These are phyloP conservation scores for Zygosaccharomyces kombuchaensis DNA, from an alignment of 805 yeast species.

Conservation along the genomic window DNA sequence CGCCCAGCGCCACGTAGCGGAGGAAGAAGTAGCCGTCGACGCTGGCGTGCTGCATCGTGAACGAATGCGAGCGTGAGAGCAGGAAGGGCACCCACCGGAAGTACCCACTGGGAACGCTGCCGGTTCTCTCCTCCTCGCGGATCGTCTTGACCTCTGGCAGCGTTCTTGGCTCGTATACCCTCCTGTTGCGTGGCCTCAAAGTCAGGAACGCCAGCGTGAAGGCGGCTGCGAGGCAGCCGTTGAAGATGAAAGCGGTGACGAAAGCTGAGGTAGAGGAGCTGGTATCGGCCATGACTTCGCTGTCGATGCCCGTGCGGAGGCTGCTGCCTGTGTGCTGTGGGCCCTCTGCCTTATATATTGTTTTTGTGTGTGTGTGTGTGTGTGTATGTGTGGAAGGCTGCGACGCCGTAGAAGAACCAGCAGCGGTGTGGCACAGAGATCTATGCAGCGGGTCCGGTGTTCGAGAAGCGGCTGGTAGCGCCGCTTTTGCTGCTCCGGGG, in stretches of 20 bases:
- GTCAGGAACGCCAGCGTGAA: conserved; percentile 58
- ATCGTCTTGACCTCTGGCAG: conserved; percentile 36
- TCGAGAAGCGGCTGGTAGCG: background rate
- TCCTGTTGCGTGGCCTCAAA: conserved; percentile 57
- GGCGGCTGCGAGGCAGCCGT: conserved; percentile 54
- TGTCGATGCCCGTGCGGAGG: too few species aligned
- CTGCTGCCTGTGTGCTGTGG: too few species aligned
- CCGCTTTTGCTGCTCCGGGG: background rate
- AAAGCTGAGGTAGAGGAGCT: conserved; percentile 71
- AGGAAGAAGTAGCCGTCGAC: conserved; percentile 74
- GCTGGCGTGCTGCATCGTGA: conserved; percentile 64
- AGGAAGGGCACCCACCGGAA: conserved; percentile 54
- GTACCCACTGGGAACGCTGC: conserved; percentile 60
- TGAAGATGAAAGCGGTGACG: conserved; percentile 64
- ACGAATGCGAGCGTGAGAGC: conserved; percentile 53
- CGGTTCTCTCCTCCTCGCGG: conserved; percentile 51
- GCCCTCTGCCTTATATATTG: too few species aligned
- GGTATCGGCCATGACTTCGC: conserved; percentile 23
- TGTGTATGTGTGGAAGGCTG: background rate
- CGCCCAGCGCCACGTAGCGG: conserved; percentile 57
- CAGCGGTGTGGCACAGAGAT: background rate
- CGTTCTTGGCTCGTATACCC: conserved; percentile 81
- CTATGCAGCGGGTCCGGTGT: background rate
- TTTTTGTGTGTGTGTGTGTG: too few species aligned
- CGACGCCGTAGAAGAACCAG: background rate